phyloP scores from a whole-genome alignment of 495 filamentous ascomycete genomes.

The Aspergillus wentii region DNA sequence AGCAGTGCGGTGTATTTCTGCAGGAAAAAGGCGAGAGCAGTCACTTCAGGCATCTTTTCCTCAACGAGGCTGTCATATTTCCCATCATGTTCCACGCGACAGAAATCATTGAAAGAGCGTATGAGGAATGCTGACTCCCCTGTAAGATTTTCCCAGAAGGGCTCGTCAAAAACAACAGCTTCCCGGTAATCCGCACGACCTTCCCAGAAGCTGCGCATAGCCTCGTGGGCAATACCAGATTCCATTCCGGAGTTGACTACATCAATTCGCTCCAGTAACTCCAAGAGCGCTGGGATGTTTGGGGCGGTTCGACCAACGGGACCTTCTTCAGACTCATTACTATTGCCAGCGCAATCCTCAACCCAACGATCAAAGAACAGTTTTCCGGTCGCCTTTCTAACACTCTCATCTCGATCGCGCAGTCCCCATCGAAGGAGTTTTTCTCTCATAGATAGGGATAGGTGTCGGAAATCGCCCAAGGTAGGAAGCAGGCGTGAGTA shows the following conservation, averaged over 20 bases:
- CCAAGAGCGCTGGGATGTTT: slow-evolving; percentile 70
- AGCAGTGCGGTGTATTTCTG: slow-evolving; percentile 73
- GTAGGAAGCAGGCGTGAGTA: slow-evolving; percentile 86
- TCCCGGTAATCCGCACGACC: slow-evolving; percentile 88
- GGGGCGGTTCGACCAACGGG: slow-evolving; percentile 49
- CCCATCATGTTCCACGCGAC: slow-evolving; percentile 61
- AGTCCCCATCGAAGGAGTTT: slow-evolving; percentile 95
- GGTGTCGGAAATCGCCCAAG: slow-evolving; percentile 90
- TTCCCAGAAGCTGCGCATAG: slow-evolving; percentile 95
- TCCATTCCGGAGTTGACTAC: slow-evolving; percentile 85
- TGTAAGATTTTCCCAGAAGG: slow-evolving; percentile 81
- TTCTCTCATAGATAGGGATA: slow-evolving; percentile 92
- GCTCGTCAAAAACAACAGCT: slow-evolving; percentile 71
- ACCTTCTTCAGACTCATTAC: slow-evolving; percentile 40
- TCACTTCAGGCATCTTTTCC: slow-evolving; percentile 94
- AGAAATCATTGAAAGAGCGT: slow-evolving; percentile 91
- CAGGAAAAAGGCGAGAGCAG: slow-evolving; percentile 77
- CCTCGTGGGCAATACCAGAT: slow-evolving; percentile 82
- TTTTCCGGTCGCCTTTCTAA: slow-evolving; percentile 83
- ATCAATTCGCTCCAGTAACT: slow-evolving; percentile 91
- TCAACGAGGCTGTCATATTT: slow-evolving; percentile 71
- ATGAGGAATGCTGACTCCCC: slow-evolving; percentile 85
- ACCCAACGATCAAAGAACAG: slow-evolving; percentile 95
- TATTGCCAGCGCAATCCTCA: slow-evolving; percentile 76
- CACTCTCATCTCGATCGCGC: slow-evolving; percentile 90